A percentile compares a stretch with the other conserved stretches of the same genome.
phyloP scores from a whole-genome alignment of 176 grass and related monocot species.

The Cymbopogon citratus region DNA sequence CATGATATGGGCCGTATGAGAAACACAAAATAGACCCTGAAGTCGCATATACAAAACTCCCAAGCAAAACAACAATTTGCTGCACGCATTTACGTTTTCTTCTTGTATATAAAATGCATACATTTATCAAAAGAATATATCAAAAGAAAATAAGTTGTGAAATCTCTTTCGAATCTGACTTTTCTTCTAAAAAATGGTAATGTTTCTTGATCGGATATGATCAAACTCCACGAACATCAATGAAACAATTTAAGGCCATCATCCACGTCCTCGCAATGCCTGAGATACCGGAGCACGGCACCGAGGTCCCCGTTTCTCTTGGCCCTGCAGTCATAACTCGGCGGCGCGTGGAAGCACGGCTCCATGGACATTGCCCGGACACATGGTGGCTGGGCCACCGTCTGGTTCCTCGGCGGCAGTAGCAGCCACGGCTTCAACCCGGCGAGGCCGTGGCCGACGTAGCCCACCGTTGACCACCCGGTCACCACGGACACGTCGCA shows the following conservation, averaged over 20 bases:
- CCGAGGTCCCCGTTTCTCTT: slow-evolving; percentile 45
- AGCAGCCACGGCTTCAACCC: slow-evolving; percentile 55
- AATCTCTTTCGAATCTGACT: not conserved
- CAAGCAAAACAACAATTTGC: not conserved
- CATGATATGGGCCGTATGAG: not conserved
- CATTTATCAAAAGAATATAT: not conserved
- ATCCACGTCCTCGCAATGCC: slow-evolving; percentile 56
- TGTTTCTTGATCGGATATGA: not conserved
- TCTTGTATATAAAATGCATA: not conserved
- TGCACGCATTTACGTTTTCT: not conserved
- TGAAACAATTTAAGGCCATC: slow-evolving; percentile 44
- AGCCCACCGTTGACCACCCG: slow-evolving; percentile 53
- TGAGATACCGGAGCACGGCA: slow-evolving; percentile 33
- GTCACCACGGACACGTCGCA: slow-evolving; percentile 50
- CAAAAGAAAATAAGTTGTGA: not conserved
- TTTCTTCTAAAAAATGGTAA: not conserved
- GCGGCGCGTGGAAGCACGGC: slow-evolving; percentile 64
- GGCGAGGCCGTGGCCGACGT: slow-evolving; percentile 51
- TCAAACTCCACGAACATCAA: not conserved
- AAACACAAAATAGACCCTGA: not conserved
- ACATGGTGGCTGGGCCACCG: slow-evolving; percentile 32
- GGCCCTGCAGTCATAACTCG: slow-evolving; percentile 55
- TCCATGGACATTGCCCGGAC: slow-evolving; percentile 59
- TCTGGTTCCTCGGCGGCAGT: slow-evolving; percentile 30
- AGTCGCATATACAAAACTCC: not conserved